A percentile compares a stretch with the other conserved stretches of the same genome.
phyloP scores from a whole-genome alignment of 2,329 filamentous ascomycete genomes.

The Amauroascus verrucosus region DNA sequence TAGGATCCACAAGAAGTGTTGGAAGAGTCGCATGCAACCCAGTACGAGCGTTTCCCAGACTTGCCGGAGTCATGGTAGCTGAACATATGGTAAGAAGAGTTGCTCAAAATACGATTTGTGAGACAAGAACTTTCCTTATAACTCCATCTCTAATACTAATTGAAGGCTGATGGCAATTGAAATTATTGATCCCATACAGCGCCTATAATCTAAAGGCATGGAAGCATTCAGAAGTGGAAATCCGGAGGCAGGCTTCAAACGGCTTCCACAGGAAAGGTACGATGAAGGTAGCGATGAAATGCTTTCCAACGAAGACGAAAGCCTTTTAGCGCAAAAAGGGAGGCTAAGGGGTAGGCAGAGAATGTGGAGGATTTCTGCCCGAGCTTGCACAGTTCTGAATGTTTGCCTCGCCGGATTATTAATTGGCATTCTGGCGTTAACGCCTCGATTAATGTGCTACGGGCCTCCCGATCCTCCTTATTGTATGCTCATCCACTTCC shows the following conservation, averaged over 20 bases:
- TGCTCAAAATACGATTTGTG: too few relatives aligned
- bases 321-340: background rate
- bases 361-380: constrained; percentile 7
- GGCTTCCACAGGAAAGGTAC: background rate
- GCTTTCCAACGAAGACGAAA: constrained; percentile 6
- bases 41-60: too few relatives aligned
- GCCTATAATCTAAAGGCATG: background rate
- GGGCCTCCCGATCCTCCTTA: constrained; percentile 4
- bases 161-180: background rate
- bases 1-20: background rate
- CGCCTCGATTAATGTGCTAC: background rate
- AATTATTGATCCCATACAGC: background rate
- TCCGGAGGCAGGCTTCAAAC: background rate
- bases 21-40: background rate
- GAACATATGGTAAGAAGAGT: too few relatives aligned
- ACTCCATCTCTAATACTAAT: background rate
- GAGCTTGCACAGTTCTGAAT: constrained; percentile 7
- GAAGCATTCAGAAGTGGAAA: background rate
- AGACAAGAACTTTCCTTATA: background rate
- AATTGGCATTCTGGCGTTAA: background rate
- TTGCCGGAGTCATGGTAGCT: too few relatives aligned
- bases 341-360: background rate
- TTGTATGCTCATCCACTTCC: background rate
- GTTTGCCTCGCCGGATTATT: constrained; percentile 6
- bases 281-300: background rate